These are phyloP conservation scores for Kernera saxatilis DNA, from an alignment of 345 rosid genomes.

Conservation along the genomic window DNA sequence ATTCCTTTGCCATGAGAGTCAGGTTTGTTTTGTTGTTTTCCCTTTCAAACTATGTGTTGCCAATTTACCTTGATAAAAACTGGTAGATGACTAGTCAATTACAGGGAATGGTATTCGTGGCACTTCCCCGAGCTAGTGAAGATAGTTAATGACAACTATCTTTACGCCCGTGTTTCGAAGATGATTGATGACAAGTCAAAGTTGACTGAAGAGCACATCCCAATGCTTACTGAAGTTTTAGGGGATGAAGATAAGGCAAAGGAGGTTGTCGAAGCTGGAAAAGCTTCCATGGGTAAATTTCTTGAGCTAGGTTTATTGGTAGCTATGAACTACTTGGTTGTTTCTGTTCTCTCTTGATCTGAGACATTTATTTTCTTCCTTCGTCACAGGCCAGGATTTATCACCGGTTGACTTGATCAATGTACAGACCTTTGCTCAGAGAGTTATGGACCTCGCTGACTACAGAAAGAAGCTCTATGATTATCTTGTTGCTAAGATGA, in stretches of 20 bases:
- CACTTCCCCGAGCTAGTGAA: conserved; percentile 93
- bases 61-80: background rate
- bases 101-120: conserved; percentile 99
- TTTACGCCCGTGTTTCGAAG: conserved; percentile 55
- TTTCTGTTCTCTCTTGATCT: background rate
- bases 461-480: conserved; percentile 89
- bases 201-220: conserved; percentile 49
- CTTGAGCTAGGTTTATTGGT: background rate
- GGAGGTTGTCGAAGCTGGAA: conserved; percentile 90
- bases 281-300: conserved; percentile 88
- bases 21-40: conserved; percentile 46
- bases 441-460: conserved; percentile 83
- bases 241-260: conserved; percentile 96
- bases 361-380: background rate
- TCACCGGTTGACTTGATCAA: conserved; percentile 84
- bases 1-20: conserved; percentile 89
- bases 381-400: conserved; percentile 72
- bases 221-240: conserved; percentile 47
- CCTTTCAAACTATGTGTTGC: background rate
- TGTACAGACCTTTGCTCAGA: conserved; percentile 76
- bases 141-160: conserved; percentile 95
- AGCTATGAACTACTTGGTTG: background rate
- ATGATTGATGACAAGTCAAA: conserved; percentile 61
- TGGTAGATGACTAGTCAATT: background rate
- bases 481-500: conserved; percentile 88